These are phyloP conservation scores for Neurospora sp. DNA, from an alignment of 495 filamentous ascomycete genomes.

Conservation along the genomic window DNA sequence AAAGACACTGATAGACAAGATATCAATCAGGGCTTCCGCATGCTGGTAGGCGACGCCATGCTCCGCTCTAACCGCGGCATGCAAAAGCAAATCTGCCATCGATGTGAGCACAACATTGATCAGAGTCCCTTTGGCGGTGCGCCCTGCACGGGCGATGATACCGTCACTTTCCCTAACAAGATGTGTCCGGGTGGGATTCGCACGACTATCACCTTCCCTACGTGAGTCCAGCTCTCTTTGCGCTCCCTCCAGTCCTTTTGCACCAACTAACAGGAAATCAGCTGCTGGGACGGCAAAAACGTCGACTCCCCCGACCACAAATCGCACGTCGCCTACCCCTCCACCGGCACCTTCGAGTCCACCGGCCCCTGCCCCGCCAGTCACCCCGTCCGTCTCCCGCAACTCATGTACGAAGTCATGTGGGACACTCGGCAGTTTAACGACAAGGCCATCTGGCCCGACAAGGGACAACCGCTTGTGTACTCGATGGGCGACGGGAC, in stretches of 20 bases:
- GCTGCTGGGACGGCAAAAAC: slow-evolving; percentile 47
- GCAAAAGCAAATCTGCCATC: slow-evolving; percentile 36
- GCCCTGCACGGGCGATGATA: slow-evolving; percentile 41
- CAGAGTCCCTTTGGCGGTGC: slow-evolving; percentile 42
- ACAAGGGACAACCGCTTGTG: slow-evolving; percentile 34
- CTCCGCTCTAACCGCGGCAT: slow-evolving; percentile 22
- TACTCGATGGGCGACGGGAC: slow-evolving; percentile 40
- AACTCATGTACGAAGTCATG: slow-evolving; percentile 43
- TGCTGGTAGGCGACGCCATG: slow-evolving; percentile 31
- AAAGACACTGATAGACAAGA: not conserved
- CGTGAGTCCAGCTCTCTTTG: not conserved
- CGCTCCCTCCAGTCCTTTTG: too few species aligned
- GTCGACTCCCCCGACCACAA: slow-evolving; percentile 44
- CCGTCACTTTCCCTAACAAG: slow-evolving; percentile 30
- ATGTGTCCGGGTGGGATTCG: slow-evolving; percentile 39
- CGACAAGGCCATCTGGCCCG: slow-evolving; percentile 34
- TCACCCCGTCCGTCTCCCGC: slow-evolving; percentile 36
- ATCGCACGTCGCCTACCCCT: slow-evolving; percentile 39
- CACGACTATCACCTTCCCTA: slow-evolving; percentile 40
- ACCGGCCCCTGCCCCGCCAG: slow-evolving; percentile 33
- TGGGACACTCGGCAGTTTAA: slow-evolving; percentile 38
- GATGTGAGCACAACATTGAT: slow-evolving; percentile 35
- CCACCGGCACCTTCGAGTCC: slow-evolving; percentile 26
- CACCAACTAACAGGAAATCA: not conserved
- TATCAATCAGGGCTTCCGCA: slow-evolving; percentile 28